Evolutionary conservation across 805 yeast species (phyloP).

Genomic region (Ogataea chonburiensis): DNA sequence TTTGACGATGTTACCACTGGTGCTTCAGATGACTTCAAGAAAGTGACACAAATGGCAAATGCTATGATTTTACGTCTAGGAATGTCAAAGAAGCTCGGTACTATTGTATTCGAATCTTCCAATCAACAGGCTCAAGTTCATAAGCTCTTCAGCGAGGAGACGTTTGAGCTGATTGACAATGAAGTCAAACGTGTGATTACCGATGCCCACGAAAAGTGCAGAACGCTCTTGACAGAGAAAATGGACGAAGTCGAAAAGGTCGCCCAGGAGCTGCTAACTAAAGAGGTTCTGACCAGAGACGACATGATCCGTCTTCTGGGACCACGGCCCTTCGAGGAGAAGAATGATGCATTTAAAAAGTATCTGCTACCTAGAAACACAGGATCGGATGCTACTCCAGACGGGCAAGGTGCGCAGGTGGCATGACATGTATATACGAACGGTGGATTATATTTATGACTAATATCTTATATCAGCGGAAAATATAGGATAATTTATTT

Average conservation of each 20-base stretch:
- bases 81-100: constrained; percentile 87
- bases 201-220: constrained; percentile 74
- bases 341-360: constrained; percentile 86
- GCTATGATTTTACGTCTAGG: constrained; percentile 92
- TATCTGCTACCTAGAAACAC: constrained; percentile 37
- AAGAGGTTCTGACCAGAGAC: constrained; percentile 90
- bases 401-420: constrained; percentile 23
- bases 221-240: constrained; percentile 63
- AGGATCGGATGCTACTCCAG: constrained; percentile 21
- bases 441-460: no score
- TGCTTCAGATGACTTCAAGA: constrained; percentile 94
- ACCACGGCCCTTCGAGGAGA: constrained; percentile 87
- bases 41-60: constrained; percentile 90
- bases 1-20: constrained; percentile 93
- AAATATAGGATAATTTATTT: not conserved
- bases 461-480: no score
- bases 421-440: constrained; percentile 12
- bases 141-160: constrained; percentile 87
- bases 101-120: constrained; percentile 70
- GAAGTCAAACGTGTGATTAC: constrained; percentile 79
- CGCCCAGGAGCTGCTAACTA: constrained; percentile 79
- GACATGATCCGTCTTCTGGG: constrained; percentile 91
- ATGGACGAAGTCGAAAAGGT: constrained; percentile 75
- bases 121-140: constrained; percentile 48
- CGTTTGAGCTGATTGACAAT: constrained; percentile 74